Evolutionary conservation across 2,329 filamentous ascomycete genomes (phyloP), one percentile per base, ranked within the genome.

Genomic region (Cladosporium colombiae): DNA sequence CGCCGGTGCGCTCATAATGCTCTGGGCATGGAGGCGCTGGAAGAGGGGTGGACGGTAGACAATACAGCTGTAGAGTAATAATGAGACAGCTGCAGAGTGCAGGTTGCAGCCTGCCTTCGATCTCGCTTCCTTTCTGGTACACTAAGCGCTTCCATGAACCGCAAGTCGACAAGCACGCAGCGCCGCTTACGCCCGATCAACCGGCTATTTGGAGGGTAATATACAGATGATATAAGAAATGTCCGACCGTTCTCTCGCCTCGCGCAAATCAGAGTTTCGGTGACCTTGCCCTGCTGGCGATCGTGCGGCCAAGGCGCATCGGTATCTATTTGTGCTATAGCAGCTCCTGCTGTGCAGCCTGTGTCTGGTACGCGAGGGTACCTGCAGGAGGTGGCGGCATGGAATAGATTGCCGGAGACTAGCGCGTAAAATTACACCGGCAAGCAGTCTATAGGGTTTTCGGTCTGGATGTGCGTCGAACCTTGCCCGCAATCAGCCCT

Each of bases 1-100:
- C 18, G 59, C 71, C 7, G 62, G 66, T 14, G 58, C 46, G 10
- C 16, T 71, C 56, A 27, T 70, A 23, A 16, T 63, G 57, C 18
- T 65, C 2, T 31, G 65, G 61, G 60, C 52, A 6, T 71, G 62
- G 66, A 66, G 64, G 58, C 35, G 59, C 57, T 64, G 62, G 65
- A 60, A 35, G 33, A 58, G 53, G 40, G 55, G 40, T 40, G 40
- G 53, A 14, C 55, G 29, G 31, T 64, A 52, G 23, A 25, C 14
- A 6, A 6, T 31, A 31, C 29, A 31, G 7, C 33, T 29, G 27
- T 29, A 29, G 27, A 50, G 29, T 44, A 44, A n/a, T 44, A 44
- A n/a, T 50, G 58, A 16, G 49, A 63, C 52, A 25, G 25, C 16
- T 50, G 40, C 50, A 31, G 16, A 31, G 25, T 29, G 27, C 29